Percentiles rank a stretch among this genome's conserved stretches.
Conservation (phyloP, 2,329 filamentous ascomycete species). For the Metarhizium sp. region DNA sequence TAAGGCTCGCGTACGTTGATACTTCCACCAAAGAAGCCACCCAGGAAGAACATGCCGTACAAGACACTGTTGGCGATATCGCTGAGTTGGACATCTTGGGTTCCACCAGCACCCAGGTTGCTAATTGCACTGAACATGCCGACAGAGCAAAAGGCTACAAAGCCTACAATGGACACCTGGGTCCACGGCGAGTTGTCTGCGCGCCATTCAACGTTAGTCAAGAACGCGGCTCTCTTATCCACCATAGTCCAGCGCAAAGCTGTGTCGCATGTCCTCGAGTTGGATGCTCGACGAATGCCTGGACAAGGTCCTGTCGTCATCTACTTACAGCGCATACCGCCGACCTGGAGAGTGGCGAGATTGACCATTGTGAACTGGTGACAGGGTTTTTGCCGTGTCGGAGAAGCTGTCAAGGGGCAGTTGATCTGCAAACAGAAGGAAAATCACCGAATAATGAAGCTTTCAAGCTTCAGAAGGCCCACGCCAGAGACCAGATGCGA, state of each 20-base stretch:
- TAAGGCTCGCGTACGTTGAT: slow-evolving; percentile 1
- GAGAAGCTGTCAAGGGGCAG: not conserved
- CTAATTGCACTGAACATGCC: slow-evolving; percentile 60
- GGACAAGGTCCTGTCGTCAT: not conserved
- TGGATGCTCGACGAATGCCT: not conserved
- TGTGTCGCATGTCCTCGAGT: too few species aligned
- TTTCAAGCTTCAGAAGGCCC: too few species aligned
- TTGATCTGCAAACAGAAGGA: not conserved
- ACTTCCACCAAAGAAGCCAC: slow-evolving; percentile 6
- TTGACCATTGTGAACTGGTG: not conserved
- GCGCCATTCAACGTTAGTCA: not conserved
- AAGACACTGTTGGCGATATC: slow-evolving; percentile 39
- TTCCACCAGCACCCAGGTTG: slow-evolving; percentile 49
- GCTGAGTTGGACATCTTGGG: slow-evolving; percentile 5
- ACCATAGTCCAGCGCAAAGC: too few species aligned
- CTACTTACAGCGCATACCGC: slow-evolving; percentile 3
- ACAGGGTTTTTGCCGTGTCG: not conserved
- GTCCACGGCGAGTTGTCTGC: slow-evolving; percentile 8
- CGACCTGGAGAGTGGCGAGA: slow-evolving; percentile 1
- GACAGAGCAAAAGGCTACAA: slow-evolving; percentile 14
- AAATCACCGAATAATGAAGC: not conserved
- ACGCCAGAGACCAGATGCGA: too few species aligned
- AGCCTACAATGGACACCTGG: slow-evolving; percentile 12
- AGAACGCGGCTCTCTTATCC: not conserved
- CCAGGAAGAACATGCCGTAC: slow-evolving; percentile 5